These are phyloP conservation scores for Drechslerella coelobrocha DNA, from an alignment of 2,329 filamentous ascomycete genomes.

Conservation along the genomic window DNA sequence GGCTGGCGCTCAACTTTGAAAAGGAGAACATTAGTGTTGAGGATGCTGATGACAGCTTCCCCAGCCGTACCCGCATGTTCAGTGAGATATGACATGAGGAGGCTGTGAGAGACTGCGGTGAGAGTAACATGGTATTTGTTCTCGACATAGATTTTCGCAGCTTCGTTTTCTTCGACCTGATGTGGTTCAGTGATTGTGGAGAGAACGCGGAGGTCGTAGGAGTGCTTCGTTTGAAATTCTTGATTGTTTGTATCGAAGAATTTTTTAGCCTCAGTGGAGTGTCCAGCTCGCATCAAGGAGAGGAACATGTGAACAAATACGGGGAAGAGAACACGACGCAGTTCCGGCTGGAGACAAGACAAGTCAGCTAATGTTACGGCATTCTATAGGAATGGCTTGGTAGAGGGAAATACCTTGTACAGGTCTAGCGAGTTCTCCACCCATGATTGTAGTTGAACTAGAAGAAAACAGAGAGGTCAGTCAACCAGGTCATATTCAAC, in stretches of 20 bases:
- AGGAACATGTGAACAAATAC: slow-evolving; percentile 93
- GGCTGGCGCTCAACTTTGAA: slow-evolving; percentile 62
- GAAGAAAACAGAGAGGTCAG: too few species aligned
- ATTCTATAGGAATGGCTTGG: slow-evolving; percentile 8
- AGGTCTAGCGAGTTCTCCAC: slow-evolving; percentile 90
- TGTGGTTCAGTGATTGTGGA: slow-evolving; percentile 75
- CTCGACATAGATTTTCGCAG: slow-evolving; percentile 79
- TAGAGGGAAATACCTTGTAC: slow-evolving; percentile 73
- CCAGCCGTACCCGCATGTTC: slow-evolving; percentile 83
- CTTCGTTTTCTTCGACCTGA: slow-evolving; percentile 77
- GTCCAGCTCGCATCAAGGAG: slow-evolving; percentile 75
- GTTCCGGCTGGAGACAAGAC: slow-evolving; percentile 71
- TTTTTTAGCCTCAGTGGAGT: slow-evolving; percentile 72
- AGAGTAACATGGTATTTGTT: slow-evolving; percentile 90
- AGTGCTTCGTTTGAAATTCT: slow-evolving; percentile 74
- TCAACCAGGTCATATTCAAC: background rate
- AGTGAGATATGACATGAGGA: slow-evolving; percentile 86
- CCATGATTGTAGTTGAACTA: slow-evolving; percentile 76
- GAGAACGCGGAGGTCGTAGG: slow-evolving; percentile 79
- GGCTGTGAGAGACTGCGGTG: slow-evolving; percentile 82
- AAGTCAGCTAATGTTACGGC: slow-evolving; percentile 46
- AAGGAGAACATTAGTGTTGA: slow-evolving; percentile 69
- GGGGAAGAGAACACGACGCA: slow-evolving; percentile 88
- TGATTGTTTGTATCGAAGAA: slow-evolving; percentile 72
- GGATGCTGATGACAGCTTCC: slow-evolving; percentile 75